Evolutionary conservation across 257 asterid species (phyloP), one percentile per base, ranked within the genome.

Genomic region (Nicotiana noctiflora): DNA sequence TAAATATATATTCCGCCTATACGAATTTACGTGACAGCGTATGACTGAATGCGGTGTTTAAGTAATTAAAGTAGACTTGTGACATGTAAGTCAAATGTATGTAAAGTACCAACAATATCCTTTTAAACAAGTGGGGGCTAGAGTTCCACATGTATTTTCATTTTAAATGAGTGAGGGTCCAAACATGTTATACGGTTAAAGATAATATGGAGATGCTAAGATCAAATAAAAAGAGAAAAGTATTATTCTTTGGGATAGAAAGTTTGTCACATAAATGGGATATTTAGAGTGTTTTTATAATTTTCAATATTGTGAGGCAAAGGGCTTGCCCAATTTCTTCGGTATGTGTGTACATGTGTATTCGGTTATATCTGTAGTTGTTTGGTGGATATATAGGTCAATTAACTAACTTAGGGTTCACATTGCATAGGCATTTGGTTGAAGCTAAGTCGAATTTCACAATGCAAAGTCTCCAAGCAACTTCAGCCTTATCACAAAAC

Each of bases 381-480:
- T 72, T 5, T 55, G 56, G 18, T 40, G 0, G 12, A 11, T 40
- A 2, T 40, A 40, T 40, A 40, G 10, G 0, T 44, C 56, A 56
- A 18, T 46, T 70, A 4, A 72, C 12, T 49, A 7, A 59, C 57
- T 59, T 37, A 27, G 37, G 1, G 37, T 77, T 15, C 31, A 37
- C 19, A 31, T 19, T 83, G 31, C 46, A 17, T 53, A 83, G 89
- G 86, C 77, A 79, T 53, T 57, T 18, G n/a, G n/a, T n/a, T n/a
- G 51, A 32, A 56, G 67, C 66, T 29, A 25, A 81, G 34, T 77
- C 51, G 76, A 67, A 17, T 10, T 90, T 87, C 93, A 90, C 89
- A 77, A 77, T 89, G 82, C 92, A 80, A 77, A 82, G 83, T 79
- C 79, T 90, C 78, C 87, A 82, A 79, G 72, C 85, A 27, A 86